Percentiles rank a stretch among this genome's conserved stretches.
Evolutionary conservation across 768 basidiomycete species (phyloP).

Genomic region (Trametes cingulata): DNA sequence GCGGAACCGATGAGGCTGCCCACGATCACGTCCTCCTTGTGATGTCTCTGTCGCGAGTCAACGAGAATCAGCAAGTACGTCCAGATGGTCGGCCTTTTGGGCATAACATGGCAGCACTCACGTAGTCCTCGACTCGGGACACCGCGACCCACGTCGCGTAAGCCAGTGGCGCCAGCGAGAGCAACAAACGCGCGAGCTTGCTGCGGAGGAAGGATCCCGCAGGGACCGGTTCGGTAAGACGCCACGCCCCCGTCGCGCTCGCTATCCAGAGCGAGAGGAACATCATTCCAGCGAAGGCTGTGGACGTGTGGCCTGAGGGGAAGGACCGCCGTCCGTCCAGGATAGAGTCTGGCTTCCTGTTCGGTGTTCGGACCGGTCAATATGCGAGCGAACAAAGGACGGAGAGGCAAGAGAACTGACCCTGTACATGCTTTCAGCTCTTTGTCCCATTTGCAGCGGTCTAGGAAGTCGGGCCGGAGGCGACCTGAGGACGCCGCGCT

Average conservation of each 20-base stretch:
- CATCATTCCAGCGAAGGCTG: slow-evolving; percentile 65
- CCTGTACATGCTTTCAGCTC: slow-evolving; percentile 52
- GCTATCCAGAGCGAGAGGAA: slow-evolving; percentile 64
- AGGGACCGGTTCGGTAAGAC: slow-evolving; percentile 42
- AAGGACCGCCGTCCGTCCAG: slow-evolving; percentile 60
- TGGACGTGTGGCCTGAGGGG: slow-evolving; percentile 70
- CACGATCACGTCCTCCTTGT: slow-evolving; percentile 68
- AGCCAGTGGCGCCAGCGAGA: slow-evolving; percentile 54
- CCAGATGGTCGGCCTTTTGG: too few species aligned
- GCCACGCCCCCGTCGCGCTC: slow-evolving; percentile 64
- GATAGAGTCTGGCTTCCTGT: slow-evolving; percentile 38
- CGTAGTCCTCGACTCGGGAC: slow-evolving; percentile 65
- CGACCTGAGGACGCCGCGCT: slow-evolving; percentile 34
- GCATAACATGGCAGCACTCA: slow-evolving; percentile 43
- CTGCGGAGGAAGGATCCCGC: slow-evolving; percentile 44
- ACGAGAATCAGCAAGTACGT: too few species aligned
- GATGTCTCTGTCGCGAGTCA: slow-evolving; percentile 49
- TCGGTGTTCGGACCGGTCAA: not conserved
- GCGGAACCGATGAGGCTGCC: slow-evolving; percentile 59
- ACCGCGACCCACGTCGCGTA: slow-evolving; percentile 65
- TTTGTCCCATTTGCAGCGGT: slow-evolving; percentile 62
- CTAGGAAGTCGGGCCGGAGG: slow-evolving; percentile 66
- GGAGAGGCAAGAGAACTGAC: slow-evolving; percentile 33
- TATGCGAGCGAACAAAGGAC: not conserved
- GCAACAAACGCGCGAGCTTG: slow-evolving; percentile 44